phyloP scores from a whole-genome alignment of 2,329 filamentous ascomycete species.

The Rutstroemia sp. region DNA sequence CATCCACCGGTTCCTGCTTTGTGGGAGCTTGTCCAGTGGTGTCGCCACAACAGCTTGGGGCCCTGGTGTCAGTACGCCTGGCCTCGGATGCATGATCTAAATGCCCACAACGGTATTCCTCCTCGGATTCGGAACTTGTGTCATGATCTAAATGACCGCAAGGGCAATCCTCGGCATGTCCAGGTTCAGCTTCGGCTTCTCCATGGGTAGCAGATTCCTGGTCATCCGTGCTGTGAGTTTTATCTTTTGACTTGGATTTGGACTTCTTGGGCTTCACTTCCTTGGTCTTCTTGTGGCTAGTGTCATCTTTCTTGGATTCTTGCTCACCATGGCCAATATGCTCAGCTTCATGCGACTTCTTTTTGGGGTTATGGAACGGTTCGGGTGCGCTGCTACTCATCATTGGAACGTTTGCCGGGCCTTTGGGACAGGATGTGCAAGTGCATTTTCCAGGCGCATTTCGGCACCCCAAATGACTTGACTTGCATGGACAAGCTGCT shows the following conservation, averaged over 20 bases:
- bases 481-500: slow-evolving; percentile 2
- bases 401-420: no score
- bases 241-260: neutral
- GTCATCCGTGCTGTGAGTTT: neutral
- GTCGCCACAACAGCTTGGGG: slow-evolving; percentile 7
- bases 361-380: no score
- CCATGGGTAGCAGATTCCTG: neutral
- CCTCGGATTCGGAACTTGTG: neutral
- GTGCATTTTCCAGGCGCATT: neutral
- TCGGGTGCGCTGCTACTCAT: no score
- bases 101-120: neutral
- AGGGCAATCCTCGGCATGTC: neutral
- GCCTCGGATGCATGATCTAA: neutral
- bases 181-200: neutral
- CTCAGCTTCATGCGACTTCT: no score
- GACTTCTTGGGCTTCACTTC: neutral
- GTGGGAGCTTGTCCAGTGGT: neutral
- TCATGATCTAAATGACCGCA: neutral
- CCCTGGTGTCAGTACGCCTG: neutral
- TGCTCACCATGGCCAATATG: no score
- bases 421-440: slow-evolving; percentile 7
- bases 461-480: slow-evolving; percentile 6
- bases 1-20: no score
- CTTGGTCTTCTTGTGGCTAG: neutral
- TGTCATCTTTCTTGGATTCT: neutral